Percentiles rank a stretch among this genome's conserved stretches.
These are phyloP conservation scores for Cordyceps fumosorosea DNA, from an alignment of 2,329 filamentous ascomycete species.

Conservation along the genomic window DNA sequence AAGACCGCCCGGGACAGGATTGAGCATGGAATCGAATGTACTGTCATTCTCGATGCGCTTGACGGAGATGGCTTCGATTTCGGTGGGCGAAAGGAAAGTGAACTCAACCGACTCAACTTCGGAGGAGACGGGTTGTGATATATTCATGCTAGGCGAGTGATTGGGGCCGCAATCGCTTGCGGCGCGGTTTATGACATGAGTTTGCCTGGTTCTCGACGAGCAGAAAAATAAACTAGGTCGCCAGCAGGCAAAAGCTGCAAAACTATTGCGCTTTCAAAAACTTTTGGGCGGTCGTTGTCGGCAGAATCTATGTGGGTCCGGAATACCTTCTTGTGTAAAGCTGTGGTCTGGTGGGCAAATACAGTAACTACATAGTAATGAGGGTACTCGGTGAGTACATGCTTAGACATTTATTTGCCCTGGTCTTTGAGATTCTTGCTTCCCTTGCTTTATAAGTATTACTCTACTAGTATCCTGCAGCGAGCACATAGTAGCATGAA, in stretches of 20 bases:
- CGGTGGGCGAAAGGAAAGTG: constrained; percentile 70
- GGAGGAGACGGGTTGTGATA: constrained; percentile 76
- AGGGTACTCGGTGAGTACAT: no score
- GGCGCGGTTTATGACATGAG: constrained; percentile 10
- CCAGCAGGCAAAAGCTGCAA: constrained; percentile 13
- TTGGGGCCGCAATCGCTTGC: constrained; percentile 12
- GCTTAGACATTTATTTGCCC: no score
- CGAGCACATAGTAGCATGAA: no score
- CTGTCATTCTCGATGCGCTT: constrained; percentile 88
- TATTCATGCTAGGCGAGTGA: constrained; percentile 48
- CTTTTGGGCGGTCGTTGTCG: constrained; percentile 19
- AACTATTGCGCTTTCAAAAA: constrained; percentile 15
- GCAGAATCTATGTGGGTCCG: constrained; percentile 18
- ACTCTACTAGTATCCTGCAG: no score
- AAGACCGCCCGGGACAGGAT: constrained; percentile 82
- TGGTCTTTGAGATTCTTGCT: no score
- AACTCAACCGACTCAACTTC: constrained; percentile 85
- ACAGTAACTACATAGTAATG: no score
- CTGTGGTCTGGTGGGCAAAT: no score
- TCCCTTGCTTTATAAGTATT: no score
- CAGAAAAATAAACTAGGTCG: constrained; percentile 6
- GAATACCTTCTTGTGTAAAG: no score
- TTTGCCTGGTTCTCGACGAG: constrained; percentile 6
- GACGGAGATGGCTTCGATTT: constrained; percentile 85
- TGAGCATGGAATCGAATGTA: constrained; percentile 88